These are phyloP conservation scores for Fusarium nodosum DNA, from an alignment of 2,329 filamentous ascomycete species.

Conservation along the genomic window DNA sequence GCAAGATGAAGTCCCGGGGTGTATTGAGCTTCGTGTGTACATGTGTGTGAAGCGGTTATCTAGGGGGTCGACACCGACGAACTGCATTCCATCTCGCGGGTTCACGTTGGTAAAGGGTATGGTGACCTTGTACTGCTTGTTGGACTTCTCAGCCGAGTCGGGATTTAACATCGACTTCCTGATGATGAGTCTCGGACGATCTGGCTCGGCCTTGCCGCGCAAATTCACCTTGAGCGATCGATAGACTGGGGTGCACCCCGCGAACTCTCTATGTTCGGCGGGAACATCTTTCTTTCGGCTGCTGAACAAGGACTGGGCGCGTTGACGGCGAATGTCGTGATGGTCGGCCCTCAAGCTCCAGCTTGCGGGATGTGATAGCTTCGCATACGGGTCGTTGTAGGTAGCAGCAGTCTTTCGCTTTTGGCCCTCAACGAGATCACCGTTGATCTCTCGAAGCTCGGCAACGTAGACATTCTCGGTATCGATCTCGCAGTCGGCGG, in stretches of 20 bases:
- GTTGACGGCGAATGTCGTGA: constrained; percentile 80
- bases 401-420: constrained; percentile 58
- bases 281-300: constrained; percentile 67
- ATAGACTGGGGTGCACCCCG: constrained; percentile 69
- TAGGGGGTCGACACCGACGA: constrained; percentile 84
- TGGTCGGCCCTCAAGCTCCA: constrained; percentile 78
- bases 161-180: constrained; percentile 57
- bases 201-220: constrained; percentile 57
- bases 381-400: constrained; percentile 76
- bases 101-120: constrained; percentile 84
- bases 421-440: constrained; percentile 55
- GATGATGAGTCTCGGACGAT: constrained; percentile 60
- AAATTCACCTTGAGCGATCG: constrained; percentile 64
- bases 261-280: constrained; percentile 67
- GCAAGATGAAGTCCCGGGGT: constrained; percentile 83
- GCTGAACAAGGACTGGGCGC: constrained; percentile 67
- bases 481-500: constrained; percentile 72
- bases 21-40: constrained; percentile 85
- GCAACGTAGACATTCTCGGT: constrained; percentile 66
- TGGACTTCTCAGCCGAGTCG: constrained; percentile 56
- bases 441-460: constrained; percentile 55
- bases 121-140: constrained; percentile 63
- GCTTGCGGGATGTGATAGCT: constrained; percentile 70
- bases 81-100: constrained; percentile 89
- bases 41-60: constrained; percentile 90